These are phyloP conservation scores for Starmera pachycereana DNA, from an alignment of 805 yeast species.

Conservation along the genomic window DNA sequence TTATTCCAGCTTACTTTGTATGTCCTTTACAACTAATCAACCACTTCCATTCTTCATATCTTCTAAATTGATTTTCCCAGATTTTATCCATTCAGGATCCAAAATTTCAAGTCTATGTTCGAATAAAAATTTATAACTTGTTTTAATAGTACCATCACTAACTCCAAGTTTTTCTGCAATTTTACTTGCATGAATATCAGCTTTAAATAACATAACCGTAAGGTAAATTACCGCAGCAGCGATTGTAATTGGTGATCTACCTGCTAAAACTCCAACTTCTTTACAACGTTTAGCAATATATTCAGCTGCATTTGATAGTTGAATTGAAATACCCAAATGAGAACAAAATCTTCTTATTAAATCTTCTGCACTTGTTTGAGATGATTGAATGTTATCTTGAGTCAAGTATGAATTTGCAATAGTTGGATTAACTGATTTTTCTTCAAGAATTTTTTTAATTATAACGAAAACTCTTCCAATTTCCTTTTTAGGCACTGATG, in stretches of 20 bases:
- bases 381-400: conserved; percentile 43
- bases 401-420: conserved; percentile 14
- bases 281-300: conserved; percentile 83
- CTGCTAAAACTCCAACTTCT: conserved; percentile 89
- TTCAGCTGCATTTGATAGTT: conserved; percentile 87
- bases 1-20: too few species aligned
- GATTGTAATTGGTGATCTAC: conserved; percentile 93
- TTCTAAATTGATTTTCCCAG: conserved; percentile 52
- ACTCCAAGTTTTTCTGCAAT: conserved; percentile 93
- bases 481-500: conserved; percentile 88
- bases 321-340: conserved; percentile 77
- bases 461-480: conserved; percentile 85
- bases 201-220: conserved; percentile 82
- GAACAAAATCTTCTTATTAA: conserved; percentile 94
- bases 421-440: conserved; percentile 21
- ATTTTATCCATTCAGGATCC: conserved; percentile 67
- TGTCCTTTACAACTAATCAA: too few species aligned
- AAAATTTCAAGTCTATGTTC: conserved; percentile 63
- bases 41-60: conserved; percentile 6
- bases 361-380: conserved; percentile 89
- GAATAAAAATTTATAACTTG: conserved; percentile 74
- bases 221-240: conserved; percentile 96
- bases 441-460: conserved; percentile 58
- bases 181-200: conserved; percentile 62
- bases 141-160: conserved; percentile 93